Base-by-base conservation (phyloP, 2,329 filamentous ascomycete species). In the Alternaria arbusti region DNA sequence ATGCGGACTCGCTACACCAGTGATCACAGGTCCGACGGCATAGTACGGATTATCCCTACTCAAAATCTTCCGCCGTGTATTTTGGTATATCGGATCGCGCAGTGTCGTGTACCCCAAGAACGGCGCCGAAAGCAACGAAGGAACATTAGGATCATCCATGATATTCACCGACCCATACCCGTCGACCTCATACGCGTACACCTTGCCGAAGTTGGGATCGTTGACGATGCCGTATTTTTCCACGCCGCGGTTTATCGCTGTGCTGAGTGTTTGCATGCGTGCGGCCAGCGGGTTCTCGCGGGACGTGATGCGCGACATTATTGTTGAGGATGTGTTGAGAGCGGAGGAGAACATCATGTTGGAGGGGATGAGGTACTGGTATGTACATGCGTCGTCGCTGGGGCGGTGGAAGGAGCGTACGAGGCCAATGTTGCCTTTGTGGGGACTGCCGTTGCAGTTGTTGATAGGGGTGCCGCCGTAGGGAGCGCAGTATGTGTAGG, bases 91-190 rank as follows among this genome's bases (percentile, higher is more conserved):
- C 2, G 70, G 57, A 59, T 85, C 81, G 32, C 44, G 36, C 5
- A 63, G 54, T 6, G 80, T 70, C 1, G 82, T 68, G 64, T 88
- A 91, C 8, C 87, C 86, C 30, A 91, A 79, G 66, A 90, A 87
- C 0, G 90, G 89, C 12, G 89, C 85, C 0, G 88, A 87, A 20
- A 92, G 82, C 2, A 92, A 82, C 15, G 87, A 89, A 0, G 90
- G 90, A 45, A 92, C 85, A 66, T 92, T 92, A 10, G 90, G 88
- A 59, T 92, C 90, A 71, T 92, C 90, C 89, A 91, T 91, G 17
- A 89, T 80, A 67, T 88, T 90, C 49, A 78, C 74, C 12, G 68
- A 70, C 43, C 79, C 79, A 67, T 82, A 84, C 13, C 83, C 83
- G 64, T 85, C 83, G 47, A 85, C 75, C 68, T 85, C 84, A 67